Base-by-base conservation (phyloP, 768 basidiomycete species). In the Hysterangium stoloniferum region DNA sequence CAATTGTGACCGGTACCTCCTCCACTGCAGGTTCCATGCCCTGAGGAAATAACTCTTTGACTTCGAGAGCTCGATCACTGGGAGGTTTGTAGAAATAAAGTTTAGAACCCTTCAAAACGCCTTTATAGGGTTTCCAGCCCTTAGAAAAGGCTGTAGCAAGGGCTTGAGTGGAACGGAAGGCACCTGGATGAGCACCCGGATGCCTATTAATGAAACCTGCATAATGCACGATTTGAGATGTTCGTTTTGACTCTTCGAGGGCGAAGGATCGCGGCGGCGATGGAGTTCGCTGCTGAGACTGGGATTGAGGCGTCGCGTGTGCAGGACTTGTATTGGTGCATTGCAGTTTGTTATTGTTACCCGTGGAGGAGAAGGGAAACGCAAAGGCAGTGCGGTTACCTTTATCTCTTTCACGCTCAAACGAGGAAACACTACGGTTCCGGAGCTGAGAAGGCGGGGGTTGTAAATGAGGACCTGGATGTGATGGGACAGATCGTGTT, bases 81-180 rank as follows among this genome's bases (percentile, higher is more conserved):
- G 90, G 87, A 0, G 87, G 80, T 59, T 93, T 94, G 63, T 86
- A 91, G 59, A 93, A 86, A 63, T 86, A 84, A 43, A 94, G 58
- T 63, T 93, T 93, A 11, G 84, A 78, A 5, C 90, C 91, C 60
- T 87, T 84, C 24, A 94, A 68, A 57, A 89, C 84, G 38, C 84
- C 73, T 63, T 92, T 91, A 70, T 77, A 88, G 4, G 86, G 79
- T 62, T 92, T 93, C 91, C 91, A 94, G 0, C 80, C 80, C 57
- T 89, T 89, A 0, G 75, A 62, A 1, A 80, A 64, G 1, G 72
- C 52, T 6, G 29, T 27, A 37, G 42, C 54, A 28, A 66, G 56
- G 34, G 68, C 66, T 6, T 58, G 57, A 31, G 71, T 64, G 25
- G 63, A 56, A 56, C 62, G 58, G 52, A 60, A 61, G 56, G 65